These are phyloP conservation scores for Suillus tomentosus DNA, from an alignment of 768 basidiomycete species.

Conservation along the genomic window DNA sequence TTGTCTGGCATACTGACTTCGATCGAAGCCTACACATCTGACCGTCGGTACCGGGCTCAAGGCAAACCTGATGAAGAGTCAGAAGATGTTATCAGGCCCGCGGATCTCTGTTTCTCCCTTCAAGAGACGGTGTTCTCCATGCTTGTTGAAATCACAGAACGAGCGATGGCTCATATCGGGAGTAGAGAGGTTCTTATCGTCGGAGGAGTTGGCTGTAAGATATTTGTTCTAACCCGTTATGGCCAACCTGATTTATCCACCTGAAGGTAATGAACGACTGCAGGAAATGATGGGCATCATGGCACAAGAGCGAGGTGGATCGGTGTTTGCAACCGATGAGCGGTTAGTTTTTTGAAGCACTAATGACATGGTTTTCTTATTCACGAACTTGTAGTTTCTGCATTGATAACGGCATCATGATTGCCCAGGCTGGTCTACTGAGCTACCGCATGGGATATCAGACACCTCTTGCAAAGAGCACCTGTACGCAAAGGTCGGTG, in stretches of 20 bases:
- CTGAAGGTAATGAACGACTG: constrained; percentile 81
- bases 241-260: neutral
- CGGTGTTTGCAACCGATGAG: constrained; percentile 95
- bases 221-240: neutral
- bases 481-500: constrained; percentile 86
- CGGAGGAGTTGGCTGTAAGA: constrained; percentile 98
- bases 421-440: constrained; percentile 94
- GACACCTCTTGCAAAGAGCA: constrained; percentile 78
- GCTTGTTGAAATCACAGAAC: constrained; percentile 98
- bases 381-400: constrained; percentile 71
- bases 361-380: constrained; percentile 6
- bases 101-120: constrained; percentile 95
- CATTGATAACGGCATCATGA: constrained; percentile 99
- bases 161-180: constrained; percentile 98
- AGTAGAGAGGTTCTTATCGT: constrained; percentile 97
- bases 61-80: constrained; percentile 38
- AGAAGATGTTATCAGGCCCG: constrained; percentile 82
- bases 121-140: constrained; percentile 98
- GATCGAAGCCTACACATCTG: constrained; percentile 82
- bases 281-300: constrained; percentile 99
- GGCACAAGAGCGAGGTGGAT: constrained; percentile 86
- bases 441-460: constrained; percentile 87
- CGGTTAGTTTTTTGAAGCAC: constrained; percentile 49
- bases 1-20: constrained; percentile 93
- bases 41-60: constrained; percentile 76